These are phyloP conservation scores for Setaria viridis DNA, from an alignment of 202 grass and related monocot genomes.

Conservation along the genomic window DNA sequence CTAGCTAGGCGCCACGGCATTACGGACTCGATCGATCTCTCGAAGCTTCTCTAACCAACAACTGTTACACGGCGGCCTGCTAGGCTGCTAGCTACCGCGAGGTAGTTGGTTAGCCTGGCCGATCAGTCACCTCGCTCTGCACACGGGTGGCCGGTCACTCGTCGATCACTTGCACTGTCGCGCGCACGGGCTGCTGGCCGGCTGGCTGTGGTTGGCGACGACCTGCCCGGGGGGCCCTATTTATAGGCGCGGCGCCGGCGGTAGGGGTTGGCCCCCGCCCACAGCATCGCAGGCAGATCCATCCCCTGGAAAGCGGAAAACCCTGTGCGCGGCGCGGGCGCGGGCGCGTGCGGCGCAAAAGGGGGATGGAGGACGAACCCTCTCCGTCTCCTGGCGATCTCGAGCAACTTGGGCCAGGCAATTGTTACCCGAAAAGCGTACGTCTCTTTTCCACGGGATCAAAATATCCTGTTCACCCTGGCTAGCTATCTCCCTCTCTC, in stretches of 20 bases:
- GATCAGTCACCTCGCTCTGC: background rate
- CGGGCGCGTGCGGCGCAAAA: background rate
- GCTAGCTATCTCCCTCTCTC: no score
- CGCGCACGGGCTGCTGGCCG: constrained; percentile 19
- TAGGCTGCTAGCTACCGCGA: background rate
- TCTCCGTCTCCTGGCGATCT: background rate
- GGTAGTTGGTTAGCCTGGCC: constrained; percentile 19
- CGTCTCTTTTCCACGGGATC: constrained; percentile 14
- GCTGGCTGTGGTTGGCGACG: background rate
- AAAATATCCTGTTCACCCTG: constrained; percentile 1
- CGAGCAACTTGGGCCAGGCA: constrained; percentile 26
- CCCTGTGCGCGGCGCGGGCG: background rate
- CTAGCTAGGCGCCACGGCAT: constrained; percentile 61
- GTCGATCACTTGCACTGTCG: constrained; percentile 5
- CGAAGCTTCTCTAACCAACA: constrained; percentile 33
- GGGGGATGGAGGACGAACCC: background rate
- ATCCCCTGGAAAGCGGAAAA: constrained; percentile 21
- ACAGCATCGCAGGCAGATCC: constrained; percentile 8
- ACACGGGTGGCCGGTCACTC: background rate
- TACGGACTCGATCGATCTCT: background rate
- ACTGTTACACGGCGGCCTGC: constrained; percentile 12
- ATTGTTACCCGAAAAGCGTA: constrained; percentile 31
- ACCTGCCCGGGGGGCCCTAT: constrained; percentile 34
- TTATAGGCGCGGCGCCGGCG: constrained; percentile 42
- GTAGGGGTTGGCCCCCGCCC: background rate